These are phyloP conservation scores for Candida manassasensis DNA, from an alignment of 805 yeast genomes.

Conservation along the genomic window DNA sequence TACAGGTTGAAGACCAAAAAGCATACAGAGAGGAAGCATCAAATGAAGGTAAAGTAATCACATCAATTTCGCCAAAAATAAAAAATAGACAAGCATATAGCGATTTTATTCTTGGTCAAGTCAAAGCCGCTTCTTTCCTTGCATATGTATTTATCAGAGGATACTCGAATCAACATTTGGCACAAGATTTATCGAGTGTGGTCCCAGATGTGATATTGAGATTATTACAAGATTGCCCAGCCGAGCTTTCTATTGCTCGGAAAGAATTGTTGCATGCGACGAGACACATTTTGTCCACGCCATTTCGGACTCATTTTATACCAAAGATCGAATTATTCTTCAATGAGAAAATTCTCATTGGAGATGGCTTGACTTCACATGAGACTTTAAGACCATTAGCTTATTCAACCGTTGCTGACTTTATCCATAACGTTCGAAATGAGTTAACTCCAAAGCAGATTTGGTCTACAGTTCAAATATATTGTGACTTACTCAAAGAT, in stretches of 20 bases:
- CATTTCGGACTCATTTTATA: slow-evolving; percentile 73
- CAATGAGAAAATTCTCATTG: slow-evolving; percentile 82
- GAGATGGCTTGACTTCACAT: slow-evolving; percentile 86
- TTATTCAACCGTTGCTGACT: slow-evolving; percentile 91
- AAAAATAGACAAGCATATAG: slow-evolving; percentile 75
- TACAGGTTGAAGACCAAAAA: slow-evolving; percentile 78
- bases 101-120: slow-evolving; percentile 88
- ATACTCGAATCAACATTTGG: slow-evolving; percentile 59
- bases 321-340: slow-evolving; percentile 82
- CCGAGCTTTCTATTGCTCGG: slow-evolving; percentile 85
- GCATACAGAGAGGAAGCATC: slow-evolving; percentile 42
- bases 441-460: slow-evolving; percentile 80
- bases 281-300: slow-evolving; percentile 89
- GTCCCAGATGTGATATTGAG: slow-evolving; percentile 88
- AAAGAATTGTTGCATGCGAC: slow-evolving; percentile 92
- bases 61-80: slow-evolving; percentile 71
- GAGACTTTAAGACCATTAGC: slow-evolving; percentile 92
- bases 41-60: slow-evolving; percentile 54
- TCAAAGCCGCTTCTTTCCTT: slow-evolving; percentile 90
- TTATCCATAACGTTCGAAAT: slow-evolving; percentile 84
- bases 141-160: slow-evolving; percentile 90
- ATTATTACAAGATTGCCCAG: slow-evolving; percentile 89
- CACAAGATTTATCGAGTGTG: slow-evolving; percentile 38
- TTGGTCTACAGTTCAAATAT: slow-evolving; percentile 80
- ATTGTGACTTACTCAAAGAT: slow-evolving; percentile 77